These are phyloP conservation scores for Odonthalia washingtoniensis DNA, from an alignment of 31 red algal genomes.

Conservation along the genomic window DNA sequence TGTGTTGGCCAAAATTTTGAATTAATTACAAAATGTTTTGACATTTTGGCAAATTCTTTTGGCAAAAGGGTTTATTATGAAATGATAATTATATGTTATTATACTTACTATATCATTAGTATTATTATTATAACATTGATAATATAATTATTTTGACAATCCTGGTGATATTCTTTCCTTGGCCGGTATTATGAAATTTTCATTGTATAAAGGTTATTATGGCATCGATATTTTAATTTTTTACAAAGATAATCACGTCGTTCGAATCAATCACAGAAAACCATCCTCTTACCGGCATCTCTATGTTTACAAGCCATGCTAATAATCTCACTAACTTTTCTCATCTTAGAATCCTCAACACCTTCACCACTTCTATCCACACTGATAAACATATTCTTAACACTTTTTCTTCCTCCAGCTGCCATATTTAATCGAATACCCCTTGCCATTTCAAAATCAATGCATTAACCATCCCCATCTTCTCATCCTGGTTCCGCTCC, in stretches of 20 bases:
- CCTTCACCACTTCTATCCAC: slow-evolving; percentile 35
- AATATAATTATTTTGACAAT: too few species aligned
- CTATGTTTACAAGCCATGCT: too few species aligned
- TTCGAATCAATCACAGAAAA: slow-evolving; percentile 57
- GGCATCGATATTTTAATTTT: neutral
- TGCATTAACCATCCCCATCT: slow-evolving; percentile 13
- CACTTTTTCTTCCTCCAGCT: neutral
- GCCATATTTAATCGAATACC: slow-evolving; percentile 45
- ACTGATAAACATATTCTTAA: slow-evolving; percentile 58
- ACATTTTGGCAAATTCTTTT: too few species aligned
- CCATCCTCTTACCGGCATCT: slow-evolving; percentile 30
- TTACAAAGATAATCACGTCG: slow-evolving; percentile 42
- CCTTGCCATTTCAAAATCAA: slow-evolving; percentile 30
- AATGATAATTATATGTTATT: too few species aligned
- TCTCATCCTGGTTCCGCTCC: slow-evolving; percentile 1
- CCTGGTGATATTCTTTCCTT: too few species aligned
- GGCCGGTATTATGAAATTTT: too few species aligned
- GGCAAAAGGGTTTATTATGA: too few species aligned
- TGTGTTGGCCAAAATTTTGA: too few species aligned
- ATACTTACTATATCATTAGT: too few species aligned
- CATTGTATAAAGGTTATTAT: too few species aligned
- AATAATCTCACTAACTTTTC: slow-evolving; percentile 45
- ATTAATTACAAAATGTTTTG: too few species aligned
- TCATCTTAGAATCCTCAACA: slow-evolving; percentile 35
- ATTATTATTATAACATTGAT: too few species aligned